Evolutionary conservation across 768 basidiomycete genomes (phyloP), one percentile per base, ranked within the genome.

Genomic region (Auricularia sp.): DNA sequence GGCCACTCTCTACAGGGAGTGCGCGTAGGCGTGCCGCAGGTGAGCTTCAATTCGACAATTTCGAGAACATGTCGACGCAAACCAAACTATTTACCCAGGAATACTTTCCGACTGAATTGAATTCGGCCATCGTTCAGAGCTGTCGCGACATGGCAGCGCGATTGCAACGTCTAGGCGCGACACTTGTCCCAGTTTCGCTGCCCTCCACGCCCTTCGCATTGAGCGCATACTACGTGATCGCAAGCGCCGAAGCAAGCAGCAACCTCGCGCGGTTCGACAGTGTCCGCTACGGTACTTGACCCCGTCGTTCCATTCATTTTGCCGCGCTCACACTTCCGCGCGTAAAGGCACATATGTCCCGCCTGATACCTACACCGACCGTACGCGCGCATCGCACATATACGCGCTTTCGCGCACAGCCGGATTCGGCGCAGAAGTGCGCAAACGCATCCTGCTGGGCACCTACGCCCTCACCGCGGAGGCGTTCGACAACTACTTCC

Each of bases 401-500:
- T 93, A 91, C 69, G 84, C 90, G 0, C 74, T 78, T 56, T 84
- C 85, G 2, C 83, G 96, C 21, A 80, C 88, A 0, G 74, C 74
- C 34, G 87, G 87, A 35, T 94, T 98, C 67, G 95, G 96, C 0
- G 66, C 70, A 0, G 96, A 98, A 72, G 96, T 94, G 4, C 83
- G 86, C 73, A 89, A 88, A 73, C 85, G 96, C 0, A 85, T 99
- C 5, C 70, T 98, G 29, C 78, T 98, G 1, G 96, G 96, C 0
- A 93, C 93, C 0, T 93, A 95, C 71, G 91, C 95, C 2, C 78
- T 99, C 53, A 89, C 88, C 0, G 94, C 94, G 35, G 92, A 92
- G 95, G 93, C 93, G n/a, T 98, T 94, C 71, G 90, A 98, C 75
- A 98, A 96, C 71, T 98, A 96, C 74, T 99, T 93, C 72, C 80